Conservation (phyloP, 139 green algal genomes). For the Pseudopediastrum boryanum region DNA sequence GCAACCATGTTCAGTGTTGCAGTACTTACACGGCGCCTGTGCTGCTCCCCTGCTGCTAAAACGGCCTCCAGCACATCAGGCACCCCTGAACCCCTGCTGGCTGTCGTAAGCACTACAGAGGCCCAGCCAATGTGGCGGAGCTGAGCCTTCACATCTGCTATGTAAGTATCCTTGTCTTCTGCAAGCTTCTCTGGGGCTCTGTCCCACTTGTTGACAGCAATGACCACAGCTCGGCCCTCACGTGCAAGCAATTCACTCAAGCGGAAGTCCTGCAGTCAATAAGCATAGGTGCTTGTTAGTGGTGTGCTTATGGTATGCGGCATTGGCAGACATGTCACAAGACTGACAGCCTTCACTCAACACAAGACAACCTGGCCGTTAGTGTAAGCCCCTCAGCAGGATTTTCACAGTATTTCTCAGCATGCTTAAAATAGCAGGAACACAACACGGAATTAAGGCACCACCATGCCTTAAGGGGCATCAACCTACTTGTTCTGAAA, state of each 20-base stretch:
- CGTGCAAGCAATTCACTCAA: conserved; percentile 63
- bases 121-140: conserved; percentile 90
- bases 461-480: no score
- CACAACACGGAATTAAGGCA: no score
- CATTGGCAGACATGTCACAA: no score
- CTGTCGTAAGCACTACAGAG: conserved; percentile 86
- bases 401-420: no score
- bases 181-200: conserved; percentile 47
- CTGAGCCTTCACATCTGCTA: conserved; percentile 70
- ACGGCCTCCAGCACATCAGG: conserved; percentile 79
- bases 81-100: conserved; percentile 73
- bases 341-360: no score
- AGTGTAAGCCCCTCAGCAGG: no score
- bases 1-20: conserved; percentile 94
- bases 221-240: conserved; percentile 87
- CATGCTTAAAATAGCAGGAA: no score
- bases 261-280: conserved; percentile 62
- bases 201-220: conserved; percentile 99
- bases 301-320: no score
- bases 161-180: conserved; percentile 41
- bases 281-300: background rate
- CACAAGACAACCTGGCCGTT: no score
- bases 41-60: conserved; percentile 74
- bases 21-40: conserved; percentile 87
- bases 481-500: no score